Conservation (phyloP, 345 rosid species). For the Sisymbrium altissimum region DNA sequence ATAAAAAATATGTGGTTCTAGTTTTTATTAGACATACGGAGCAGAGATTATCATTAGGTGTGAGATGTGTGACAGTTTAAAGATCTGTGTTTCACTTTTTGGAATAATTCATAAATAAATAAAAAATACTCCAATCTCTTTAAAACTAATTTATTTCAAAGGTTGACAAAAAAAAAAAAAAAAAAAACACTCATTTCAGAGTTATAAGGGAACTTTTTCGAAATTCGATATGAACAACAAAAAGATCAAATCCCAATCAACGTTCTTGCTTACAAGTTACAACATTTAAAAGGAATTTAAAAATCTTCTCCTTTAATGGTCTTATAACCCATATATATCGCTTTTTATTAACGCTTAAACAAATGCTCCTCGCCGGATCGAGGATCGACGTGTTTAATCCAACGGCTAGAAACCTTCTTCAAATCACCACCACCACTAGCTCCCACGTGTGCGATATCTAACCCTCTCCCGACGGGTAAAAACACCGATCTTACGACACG, state of each 20-base stretch:
- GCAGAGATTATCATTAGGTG: background rate
- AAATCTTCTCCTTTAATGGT: background rate
- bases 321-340: background rate
- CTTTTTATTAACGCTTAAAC: slow-evolving; percentile 36
- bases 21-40: background rate
- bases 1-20: background rate
- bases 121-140: background rate
- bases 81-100: background rate
- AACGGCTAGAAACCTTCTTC: slow-evolving; percentile 47
- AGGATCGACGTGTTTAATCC: slow-evolving; percentile 66
- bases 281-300: background rate
- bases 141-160: background rate
- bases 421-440: slow-evolving; percentile 21
- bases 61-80: background rate
- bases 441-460: slow-evolving; percentile 69
- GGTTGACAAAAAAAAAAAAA: background rate
- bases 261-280: background rate
- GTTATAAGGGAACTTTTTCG: background rate
- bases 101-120: background rate
- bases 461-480: slow-evolving; percentile 73
- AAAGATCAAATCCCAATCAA: background rate
- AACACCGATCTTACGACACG: slow-evolving; percentile 64
- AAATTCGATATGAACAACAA: background rate
- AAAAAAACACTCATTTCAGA: background rate
- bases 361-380: slow-evolving; percentile 74